These are phyloP conservation scores for Alopecurus myosuroides DNA, from an alignment of 176 grass and related monocot species.

Conservation along the genomic window DNA sequence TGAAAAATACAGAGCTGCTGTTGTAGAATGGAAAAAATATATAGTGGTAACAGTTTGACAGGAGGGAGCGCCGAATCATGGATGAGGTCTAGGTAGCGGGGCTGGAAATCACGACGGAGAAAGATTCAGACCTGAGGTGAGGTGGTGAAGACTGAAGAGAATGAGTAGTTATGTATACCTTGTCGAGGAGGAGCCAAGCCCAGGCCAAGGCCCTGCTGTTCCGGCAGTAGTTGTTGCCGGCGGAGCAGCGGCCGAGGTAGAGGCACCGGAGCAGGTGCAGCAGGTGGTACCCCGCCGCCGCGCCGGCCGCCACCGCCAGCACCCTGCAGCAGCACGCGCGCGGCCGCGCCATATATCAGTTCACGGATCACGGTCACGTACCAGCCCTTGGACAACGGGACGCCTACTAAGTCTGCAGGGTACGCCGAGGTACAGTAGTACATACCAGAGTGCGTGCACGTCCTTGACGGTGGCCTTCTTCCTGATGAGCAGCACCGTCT, in stretches of 20 bases:
- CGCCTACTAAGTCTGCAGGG: not conserved
- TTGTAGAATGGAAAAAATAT: not conserved
- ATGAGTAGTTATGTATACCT: slow-evolving; percentile 21
- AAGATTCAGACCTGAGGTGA: not conserved
- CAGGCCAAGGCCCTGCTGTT: slow-evolving; percentile 45
- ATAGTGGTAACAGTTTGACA: not conserved
- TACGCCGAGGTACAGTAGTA: not conserved
- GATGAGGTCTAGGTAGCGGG: not conserved
- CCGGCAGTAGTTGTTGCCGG: slow-evolving; percentile 19
- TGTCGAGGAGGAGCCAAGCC: slow-evolving; percentile 65
- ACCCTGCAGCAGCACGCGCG: slow-evolving; percentile 22
- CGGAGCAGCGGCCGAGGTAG: slow-evolving; percentile 26
- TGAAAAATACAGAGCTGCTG: not conserved
- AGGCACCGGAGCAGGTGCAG: slow-evolving; percentile 74
- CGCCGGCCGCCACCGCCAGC: slow-evolving; percentile 31
- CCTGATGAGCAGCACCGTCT: slow-evolving; percentile 52
- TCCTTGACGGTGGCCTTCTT: slow-evolving; percentile 69
- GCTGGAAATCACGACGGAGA: not conserved
- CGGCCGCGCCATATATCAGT: not conserved
- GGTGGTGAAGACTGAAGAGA: not conserved
- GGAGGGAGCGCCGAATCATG: not conserved
- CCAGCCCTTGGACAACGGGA: too few species aligned
- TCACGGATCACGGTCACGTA: not conserved
- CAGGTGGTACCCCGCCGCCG: slow-evolving; percentile 65
- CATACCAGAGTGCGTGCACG: slow-evolving; percentile 69